A percentile compares a stretch with the other conserved stretches of the same genome.
Conservation (phyloP, 768 basidiomycete genomes). For the Psilocybe cubensis region DNA sequence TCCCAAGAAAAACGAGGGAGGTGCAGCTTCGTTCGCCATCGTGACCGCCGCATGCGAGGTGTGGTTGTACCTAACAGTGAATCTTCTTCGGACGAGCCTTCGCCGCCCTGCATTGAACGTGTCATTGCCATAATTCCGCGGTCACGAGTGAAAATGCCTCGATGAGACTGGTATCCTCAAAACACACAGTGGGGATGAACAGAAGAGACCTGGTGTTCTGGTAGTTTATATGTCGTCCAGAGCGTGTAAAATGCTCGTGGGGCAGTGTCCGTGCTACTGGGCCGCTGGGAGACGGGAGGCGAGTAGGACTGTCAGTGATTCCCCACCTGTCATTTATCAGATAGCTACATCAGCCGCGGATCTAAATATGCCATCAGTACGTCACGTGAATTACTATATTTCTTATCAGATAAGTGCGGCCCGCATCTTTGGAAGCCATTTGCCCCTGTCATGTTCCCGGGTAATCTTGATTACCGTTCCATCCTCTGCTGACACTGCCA, state of each 20-base stretch:
- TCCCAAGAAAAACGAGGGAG: slow-evolving; percentile 19
- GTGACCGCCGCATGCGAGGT: slow-evolving; percentile 5
- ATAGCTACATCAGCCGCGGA: slow-evolving; percentile 12
- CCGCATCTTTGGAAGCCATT: not conserved
- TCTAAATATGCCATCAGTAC: not conserved
- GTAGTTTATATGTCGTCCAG: not conserved
- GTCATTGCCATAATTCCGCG: slow-evolving; percentile 17
- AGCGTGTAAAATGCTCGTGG: not conserved
- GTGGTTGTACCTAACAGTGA: slow-evolving; percentile 14
- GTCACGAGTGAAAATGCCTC: slow-evolving; percentile 10
- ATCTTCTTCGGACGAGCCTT: slow-evolving; percentile 20
- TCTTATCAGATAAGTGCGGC: slow-evolving; percentile 11
- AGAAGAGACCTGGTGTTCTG: not conserved
- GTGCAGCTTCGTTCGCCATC: slow-evolving; percentile 2
- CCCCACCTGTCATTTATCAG: slow-evolving; percentile 12
- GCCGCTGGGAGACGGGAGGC: slow-evolving; percentile 1
- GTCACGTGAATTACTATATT: not conserved
- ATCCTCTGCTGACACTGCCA: too few species aligned
- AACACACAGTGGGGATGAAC: not conserved
- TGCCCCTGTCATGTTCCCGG: too few species aligned
- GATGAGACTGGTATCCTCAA: slow-evolving; percentile 2
- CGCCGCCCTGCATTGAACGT: slow-evolving; percentile 6
- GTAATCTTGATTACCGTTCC: too few species aligned
- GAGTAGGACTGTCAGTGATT: not conserved
- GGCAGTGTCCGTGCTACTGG: slow-evolving; percentile 1